Evolutionary conservation across 73 alveolate species (phyloP), one percentile per base, ranked within the genome.

Genomic region (Paramecium pentaurelia): DNA sequence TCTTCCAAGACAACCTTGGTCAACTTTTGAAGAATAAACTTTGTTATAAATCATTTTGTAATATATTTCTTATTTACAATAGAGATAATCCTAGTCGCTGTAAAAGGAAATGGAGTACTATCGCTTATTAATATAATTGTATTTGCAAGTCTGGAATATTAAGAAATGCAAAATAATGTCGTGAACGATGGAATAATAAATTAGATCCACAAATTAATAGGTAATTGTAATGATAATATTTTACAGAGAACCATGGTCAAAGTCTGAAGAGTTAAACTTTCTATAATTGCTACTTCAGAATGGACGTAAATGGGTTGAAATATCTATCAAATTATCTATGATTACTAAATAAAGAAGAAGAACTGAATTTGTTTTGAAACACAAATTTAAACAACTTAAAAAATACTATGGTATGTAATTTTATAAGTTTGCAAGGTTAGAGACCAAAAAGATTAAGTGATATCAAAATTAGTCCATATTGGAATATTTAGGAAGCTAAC

Each of bases 101-200:
- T 6, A 80, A 80, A 44, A 80, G 20, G 58, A 80, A 47, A 80
- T 80, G 91, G 91, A 80, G 51, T 22, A 8, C 28, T 9, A 80
- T 80, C 6, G 91, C 91, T 6, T 16, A 40, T 80, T 80, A 80
- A 27, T 80, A 45, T 16, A 80, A 80, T 80, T n/a, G 8, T 22
- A 28, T 8, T 1, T 32, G 91, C 36, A 42, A 80, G 20, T 42
- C 73, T 49, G 36, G 45, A 47, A 4, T 45, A 4, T 25, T 27
- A 8, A 44, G 91, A 44, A 42, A 25, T 47, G 44, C 91, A 9
- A 97, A 97, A 93, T 95, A 97, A 75, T 97, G 99, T 47, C 51
- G 99, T 51, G 99, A 97, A 87, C 86, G 99, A 71, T 97, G 98
- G 98, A 94, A 90, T 85, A 97, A 97, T 60, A 96, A 96, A 60